Percentiles rank a stretch among this genome's conserved stretches.
phyloP scores from a whole-genome alignment of 768 basidiomycete species.

The Asterophora parasitica region DNA sequence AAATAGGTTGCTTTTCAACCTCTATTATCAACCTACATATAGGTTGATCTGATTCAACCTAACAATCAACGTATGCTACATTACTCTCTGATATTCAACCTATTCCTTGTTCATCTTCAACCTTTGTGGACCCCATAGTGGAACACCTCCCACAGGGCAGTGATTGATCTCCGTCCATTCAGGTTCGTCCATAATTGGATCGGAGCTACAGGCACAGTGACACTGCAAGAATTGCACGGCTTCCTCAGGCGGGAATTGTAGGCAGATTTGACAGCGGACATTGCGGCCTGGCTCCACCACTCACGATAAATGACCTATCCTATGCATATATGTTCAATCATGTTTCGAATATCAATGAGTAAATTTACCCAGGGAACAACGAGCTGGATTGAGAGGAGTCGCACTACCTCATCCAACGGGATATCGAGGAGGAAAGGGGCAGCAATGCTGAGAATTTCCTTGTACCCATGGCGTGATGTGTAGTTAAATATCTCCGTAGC shows the following conservation, averaged over 20 bases:
- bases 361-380: constrained; percentile 2
- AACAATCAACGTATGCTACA: too few relatives aligned
- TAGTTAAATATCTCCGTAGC: neutral
- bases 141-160: neutral
- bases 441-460: neutral
- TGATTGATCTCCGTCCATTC: neutral
- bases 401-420: neutral
- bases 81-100: too few relatives aligned
- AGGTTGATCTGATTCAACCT: too few relatives aligned
- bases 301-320: neutral
- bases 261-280: neutral
- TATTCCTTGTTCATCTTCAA: too few relatives aligned
- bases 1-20: too few relatives aligned
- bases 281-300: neutral
- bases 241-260: too few relatives aligned
- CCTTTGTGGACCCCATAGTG: too few relatives aligned
- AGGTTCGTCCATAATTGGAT: neutral
- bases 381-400: neutral
- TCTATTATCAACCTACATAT: too few relatives aligned
- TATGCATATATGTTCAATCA: neutral
- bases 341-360: neutral
- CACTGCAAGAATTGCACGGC: too few relatives aligned
- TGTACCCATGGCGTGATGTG: neutral
- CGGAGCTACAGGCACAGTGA: too few relatives aligned
- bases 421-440: neutral